Percentiles rank a stretch among this genome's conserved stretches.
Evolutionary conservation across 257 asterid species (phyloP).

Genomic region (Plantago major): DNA sequence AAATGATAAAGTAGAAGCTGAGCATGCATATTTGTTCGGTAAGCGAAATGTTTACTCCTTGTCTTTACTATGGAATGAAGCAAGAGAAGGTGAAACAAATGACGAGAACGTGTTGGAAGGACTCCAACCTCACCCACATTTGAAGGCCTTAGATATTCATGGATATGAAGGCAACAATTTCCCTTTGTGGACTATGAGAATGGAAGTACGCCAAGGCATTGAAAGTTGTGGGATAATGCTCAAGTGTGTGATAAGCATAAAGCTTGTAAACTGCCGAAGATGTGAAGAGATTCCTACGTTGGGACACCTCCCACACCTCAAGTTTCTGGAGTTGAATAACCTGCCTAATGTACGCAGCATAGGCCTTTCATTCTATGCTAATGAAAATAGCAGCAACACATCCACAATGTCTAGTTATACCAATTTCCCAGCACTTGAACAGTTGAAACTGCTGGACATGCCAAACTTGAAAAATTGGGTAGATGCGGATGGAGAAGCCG

Average conservation of each 20-base stretch:
- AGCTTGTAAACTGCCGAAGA: no score
- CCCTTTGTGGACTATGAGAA: no score
- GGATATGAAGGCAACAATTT: not conserved
- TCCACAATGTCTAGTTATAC: not conserved
- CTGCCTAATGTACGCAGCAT: not conserved
- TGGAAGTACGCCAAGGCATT: no score
- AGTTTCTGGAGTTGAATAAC: not conserved
- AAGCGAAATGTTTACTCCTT: constrained; percentile 6
- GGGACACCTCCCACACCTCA: constrained; percentile 20
- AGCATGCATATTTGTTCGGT: not conserved
- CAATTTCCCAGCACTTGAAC: not conserved
- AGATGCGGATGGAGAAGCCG: not conserved
- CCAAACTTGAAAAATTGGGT: constrained; percentile 13
- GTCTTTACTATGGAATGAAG: not conserved
- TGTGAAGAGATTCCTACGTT: constrained; percentile 23
- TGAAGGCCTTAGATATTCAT: constrained; percentile 16
- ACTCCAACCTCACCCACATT: constrained; percentile 26
- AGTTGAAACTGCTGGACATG: not conserved
- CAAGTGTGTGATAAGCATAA: no score
- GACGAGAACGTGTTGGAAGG: constrained; percentile 22
- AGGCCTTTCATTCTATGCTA: not conserved
- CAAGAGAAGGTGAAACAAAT: not conserved
- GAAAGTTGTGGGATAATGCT: no score
- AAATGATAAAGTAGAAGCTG: constrained; percentile 15
- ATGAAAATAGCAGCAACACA: not conserved